Percentiles rank a stretch among this genome's conserved stretches.
phyloP scores from a whole-genome alignment of 2,329 filamentous ascomycete genomes.

The Aspergillus viridinutans region DNA sequence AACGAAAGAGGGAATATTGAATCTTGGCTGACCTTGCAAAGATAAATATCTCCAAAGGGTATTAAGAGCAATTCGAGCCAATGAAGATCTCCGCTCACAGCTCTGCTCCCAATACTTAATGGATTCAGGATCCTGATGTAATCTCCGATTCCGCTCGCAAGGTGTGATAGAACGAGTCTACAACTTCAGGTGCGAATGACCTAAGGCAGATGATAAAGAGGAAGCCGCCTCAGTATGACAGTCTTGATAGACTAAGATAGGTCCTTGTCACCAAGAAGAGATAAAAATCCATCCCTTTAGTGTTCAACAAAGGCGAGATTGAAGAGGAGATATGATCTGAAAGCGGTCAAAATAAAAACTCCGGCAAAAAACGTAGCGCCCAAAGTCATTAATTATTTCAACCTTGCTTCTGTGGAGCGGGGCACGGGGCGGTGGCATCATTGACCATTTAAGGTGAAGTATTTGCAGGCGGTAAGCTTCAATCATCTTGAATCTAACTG shows the following conservation, averaged over 20 bases:
- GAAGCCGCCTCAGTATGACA: not conserved
- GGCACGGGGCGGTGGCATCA: constrained; percentile 1
- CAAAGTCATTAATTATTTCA: not conserved
- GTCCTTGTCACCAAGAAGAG: not conserved
- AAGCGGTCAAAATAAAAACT: constrained; percentile 5
- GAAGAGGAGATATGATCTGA: not conserved
- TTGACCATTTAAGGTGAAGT: not conserved
- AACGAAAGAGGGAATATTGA: not conserved
- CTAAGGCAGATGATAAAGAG: not conserved
- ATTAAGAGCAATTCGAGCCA: not conserved
- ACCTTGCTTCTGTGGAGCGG: constrained; percentile 3
- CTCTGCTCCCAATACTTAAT: not conserved
- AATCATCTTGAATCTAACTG: not conserved
- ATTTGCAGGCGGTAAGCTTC: constrained; percentile 14
- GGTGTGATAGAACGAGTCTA: not conserved
- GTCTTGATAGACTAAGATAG: not conserved
- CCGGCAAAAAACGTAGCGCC: constrained; percentile 8
- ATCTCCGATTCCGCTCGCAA: not conserved
- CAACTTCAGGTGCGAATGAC: not conserved
- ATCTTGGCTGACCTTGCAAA: not conserved
- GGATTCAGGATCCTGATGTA: not conserved
- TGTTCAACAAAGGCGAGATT: not conserved
- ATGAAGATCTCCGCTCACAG: not conserved
- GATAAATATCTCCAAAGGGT: not conserved
- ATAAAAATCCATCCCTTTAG: not conserved